A percentile compares a stretch with the other conserved stretches of the same genome.
Evolutionary conservation across 192 early-diverging fungal species (phyloP).

Genomic region (Coemansia sp.): DNA sequence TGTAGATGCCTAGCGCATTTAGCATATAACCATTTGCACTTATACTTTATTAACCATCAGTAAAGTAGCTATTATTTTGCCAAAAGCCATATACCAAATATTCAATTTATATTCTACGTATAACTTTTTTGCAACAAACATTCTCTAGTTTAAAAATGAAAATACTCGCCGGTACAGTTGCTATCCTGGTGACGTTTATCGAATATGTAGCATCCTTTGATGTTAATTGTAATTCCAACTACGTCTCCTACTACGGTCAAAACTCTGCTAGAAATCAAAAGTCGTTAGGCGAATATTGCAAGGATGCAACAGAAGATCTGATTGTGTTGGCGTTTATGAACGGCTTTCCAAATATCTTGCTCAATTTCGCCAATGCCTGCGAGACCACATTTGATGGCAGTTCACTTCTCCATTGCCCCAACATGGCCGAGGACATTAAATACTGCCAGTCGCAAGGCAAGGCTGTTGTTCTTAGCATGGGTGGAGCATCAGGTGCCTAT

Average conservation of each 20-base stretch:
- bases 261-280: slow-evolving; percentile 51
- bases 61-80: too few relatives aligned
- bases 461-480: slow-evolving; percentile 61
- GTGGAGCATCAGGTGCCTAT: slow-evolving; percentile 63
- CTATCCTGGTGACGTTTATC: neutral
- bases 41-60: too few relatives aligned
- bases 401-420: slow-evolving; percentile 58
- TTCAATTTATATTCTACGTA: too few relatives aligned
- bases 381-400: slow-evolving; percentile 59
- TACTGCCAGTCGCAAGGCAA: slow-evolving; percentile 68
- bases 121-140: too few relatives aligned
- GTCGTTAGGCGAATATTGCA: slow-evolving; percentile 58
- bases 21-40: too few relatives aligned
- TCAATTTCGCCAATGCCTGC: slow-evolving; percentile 66
- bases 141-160: too few relatives aligned
- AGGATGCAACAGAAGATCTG: slow-evolving; percentile 60
- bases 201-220: slow-evolving; percentile 26
- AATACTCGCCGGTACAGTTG: neutral
- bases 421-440: slow-evolving; percentile 62
- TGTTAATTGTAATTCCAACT: slow-evolving; percentile 47
- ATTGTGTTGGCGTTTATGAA: slow-evolving; percentile 65
- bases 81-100: too few relatives aligned
- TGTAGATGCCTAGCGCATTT: neutral
- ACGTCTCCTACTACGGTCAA: slow-evolving; percentile 53
- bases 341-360: slow-evolving; percentile 55